phyloP scores from a whole-genome alignment of 108 stramenopile species.

The Pseudonitzschia multiseries region DNA sequence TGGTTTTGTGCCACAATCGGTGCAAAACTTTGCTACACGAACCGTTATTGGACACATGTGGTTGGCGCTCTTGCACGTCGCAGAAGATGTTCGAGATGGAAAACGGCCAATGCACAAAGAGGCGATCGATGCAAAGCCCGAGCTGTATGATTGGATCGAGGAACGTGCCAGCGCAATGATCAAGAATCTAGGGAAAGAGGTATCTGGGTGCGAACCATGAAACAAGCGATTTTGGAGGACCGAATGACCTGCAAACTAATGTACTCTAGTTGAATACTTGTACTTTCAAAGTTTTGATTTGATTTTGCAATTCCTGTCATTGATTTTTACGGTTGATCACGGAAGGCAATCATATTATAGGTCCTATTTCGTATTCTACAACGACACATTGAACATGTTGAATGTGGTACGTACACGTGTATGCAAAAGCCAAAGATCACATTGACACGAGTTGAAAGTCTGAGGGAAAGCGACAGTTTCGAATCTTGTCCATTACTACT shows the following conservation, averaged over 20 bases:
- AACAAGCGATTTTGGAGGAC: background rate
- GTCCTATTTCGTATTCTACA: no score
- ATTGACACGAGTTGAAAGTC: no score
- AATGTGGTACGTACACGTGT: no score
- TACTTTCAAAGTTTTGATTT: no score
- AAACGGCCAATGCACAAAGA: conserved; percentile 52
- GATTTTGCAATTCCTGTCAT: no score
- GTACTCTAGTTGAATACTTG: no score
- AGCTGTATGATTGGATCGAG: conserved; percentile 72
- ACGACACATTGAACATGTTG: no score
- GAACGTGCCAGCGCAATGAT: conserved; percentile 49
- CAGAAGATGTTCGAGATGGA: conserved; percentile 65
- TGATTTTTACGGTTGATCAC: background rate
- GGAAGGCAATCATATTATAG: no score
- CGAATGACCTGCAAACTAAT: no score
- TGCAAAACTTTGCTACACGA: conserved; percentile 65
- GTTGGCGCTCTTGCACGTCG: conserved; percentile 59
- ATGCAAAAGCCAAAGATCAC: no score
- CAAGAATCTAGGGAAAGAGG: conserved; percentile 25
- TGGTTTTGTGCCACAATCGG: conserved; percentile 43
- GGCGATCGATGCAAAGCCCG: conserved; percentile 52
- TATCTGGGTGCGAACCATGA: background rate
- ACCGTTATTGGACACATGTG: conserved; percentile 61
- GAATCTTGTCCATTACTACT: no score
- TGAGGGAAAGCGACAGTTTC: no score